A percentile compares a stretch with the other conserved stretches of the same genome.
Evolutionary conservation across 2,329 filamentous ascomycete genomes (phyloP).

Genomic region (Chaetoscypha palmicola): DNA sequence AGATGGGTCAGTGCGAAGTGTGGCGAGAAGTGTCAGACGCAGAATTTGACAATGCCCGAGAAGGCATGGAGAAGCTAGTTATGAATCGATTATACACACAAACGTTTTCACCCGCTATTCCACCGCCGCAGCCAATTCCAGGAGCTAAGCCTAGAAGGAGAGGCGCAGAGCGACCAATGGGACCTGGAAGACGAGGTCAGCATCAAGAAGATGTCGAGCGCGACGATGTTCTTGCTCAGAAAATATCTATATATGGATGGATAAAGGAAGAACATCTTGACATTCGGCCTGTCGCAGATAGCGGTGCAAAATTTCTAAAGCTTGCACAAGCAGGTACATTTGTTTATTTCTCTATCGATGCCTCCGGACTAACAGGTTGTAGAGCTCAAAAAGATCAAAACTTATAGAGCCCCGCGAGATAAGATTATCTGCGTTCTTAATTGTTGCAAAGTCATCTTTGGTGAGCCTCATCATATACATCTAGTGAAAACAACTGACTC

Average conservation of each 20-base stretch:
- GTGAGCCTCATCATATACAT: conserved; percentile 38
- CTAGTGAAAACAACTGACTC: conserved; percentile 16
- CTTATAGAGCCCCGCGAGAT: conserved; percentile 91
- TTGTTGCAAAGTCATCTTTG: conserved; percentile 99
- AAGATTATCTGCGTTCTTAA: conserved; percentile 98
- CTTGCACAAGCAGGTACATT: conserved; percentile 74
- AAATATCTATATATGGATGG: conserved; percentile 96
- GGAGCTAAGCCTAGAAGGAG: conserved; percentile 62
- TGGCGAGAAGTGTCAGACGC: conserved; percentile 94
- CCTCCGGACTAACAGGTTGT: conserved; percentile 13
- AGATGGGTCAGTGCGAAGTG: conserved; percentile 95
- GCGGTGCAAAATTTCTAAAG: conserved; percentile 78
- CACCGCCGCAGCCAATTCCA: conserved; percentile 66
- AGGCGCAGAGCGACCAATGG: conserved; percentile 60
- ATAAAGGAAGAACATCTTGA: conserved; percentile 88
- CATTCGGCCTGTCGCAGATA: conserved; percentile 76
- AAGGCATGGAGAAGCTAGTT: conserved; percentile 98
- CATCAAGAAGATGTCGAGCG: conserved; percentile 97
- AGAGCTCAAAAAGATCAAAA: conserved; percentile 95
- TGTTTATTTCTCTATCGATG: background rate
- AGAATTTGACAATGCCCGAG: conserved; percentile 95
- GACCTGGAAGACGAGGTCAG: conserved; percentile 82
- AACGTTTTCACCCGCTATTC: conserved; percentile 92
- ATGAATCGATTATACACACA: conserved; percentile 97
- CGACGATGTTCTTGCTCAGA: conserved; percentile 92